A percentile compares a stretch with the other conserved stretches of the same genome.
Conservation (phyloP, 2,329 filamentous ascomycete species). For the Paradendryphiella salina region DNA sequence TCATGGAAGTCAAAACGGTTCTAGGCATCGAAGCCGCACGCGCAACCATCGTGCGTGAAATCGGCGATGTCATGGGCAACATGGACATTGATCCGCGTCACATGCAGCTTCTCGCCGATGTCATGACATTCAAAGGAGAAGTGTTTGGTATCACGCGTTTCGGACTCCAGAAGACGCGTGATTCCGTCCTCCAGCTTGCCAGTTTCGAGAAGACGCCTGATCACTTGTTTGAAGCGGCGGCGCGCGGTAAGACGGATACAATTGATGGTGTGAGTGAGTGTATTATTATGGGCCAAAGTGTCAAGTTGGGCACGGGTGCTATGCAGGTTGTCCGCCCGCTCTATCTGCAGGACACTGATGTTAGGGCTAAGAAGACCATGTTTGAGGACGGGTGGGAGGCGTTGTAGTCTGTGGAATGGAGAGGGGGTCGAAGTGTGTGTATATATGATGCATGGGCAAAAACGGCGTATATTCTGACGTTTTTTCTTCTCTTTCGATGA, state of each 20-base stretch:
- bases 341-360: conserved; percentile 26
- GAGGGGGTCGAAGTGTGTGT: too few relatives aligned
- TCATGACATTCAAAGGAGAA: conserved; percentile 99
- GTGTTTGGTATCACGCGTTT: conserved; percentile 96
- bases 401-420: conserved; percentile 14
- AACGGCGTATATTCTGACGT: too few relatives aligned
- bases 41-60: conserved; percentile 85
- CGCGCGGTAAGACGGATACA: conserved; percentile 85
- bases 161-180: conserved; percentile 93
- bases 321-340: conserved; percentile 85
- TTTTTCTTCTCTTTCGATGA: too few relatives aligned
- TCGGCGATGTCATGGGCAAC: conserved; percentile 82
- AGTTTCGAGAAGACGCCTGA: conserved; percentile 98
- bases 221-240: conserved; percentile 92
- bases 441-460: too few relatives aligned
- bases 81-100: conserved; percentile 98
- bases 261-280: conserved; percentile 95
- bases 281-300: conserved; percentile 97
- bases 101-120: conserved; percentile 95
- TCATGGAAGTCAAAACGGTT: conserved; percentile 85
- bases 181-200: conserved; percentile 89
- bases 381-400: conserved; percentile 46
- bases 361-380: conserved; percentile 35
- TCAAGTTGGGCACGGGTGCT: conserved; percentile 86
- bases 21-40: conserved; percentile 95